Percentiles rank a stretch among this genome's conserved stretches.
Evolutionary conservation across 2,329 filamentous ascomycete genomes (phyloP).

Genomic region (Aspergillus proliferans): DNA sequence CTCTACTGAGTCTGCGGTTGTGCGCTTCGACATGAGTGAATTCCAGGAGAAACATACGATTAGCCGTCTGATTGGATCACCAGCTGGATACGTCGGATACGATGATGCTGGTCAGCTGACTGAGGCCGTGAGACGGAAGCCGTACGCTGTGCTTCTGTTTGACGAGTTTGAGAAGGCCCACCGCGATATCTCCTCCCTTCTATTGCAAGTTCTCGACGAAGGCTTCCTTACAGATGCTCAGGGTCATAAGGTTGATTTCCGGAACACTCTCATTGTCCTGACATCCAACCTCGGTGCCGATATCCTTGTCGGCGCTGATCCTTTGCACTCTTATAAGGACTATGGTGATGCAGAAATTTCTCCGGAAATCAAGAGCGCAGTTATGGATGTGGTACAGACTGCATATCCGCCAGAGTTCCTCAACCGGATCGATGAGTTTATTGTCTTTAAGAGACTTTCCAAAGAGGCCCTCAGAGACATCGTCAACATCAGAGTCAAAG

Average conservation of each 20-base stretch:
- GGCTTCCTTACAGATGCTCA: conserved; percentile 93
- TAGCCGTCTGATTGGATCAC: conserved; percentile 82
- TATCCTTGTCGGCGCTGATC: conserved; percentile 73
- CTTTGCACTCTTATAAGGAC: conserved; percentile 58
- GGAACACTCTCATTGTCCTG: conserved; percentile 92
- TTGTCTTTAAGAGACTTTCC: conserved; percentile 85
- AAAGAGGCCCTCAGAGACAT: conserved; percentile 76
- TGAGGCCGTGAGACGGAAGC: conserved; percentile 88
- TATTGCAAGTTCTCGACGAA: conserved; percentile 92
- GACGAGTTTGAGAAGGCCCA: conserved; percentile 99
- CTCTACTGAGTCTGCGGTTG: conserved; percentile 81
- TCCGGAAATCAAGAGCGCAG: conserved; percentile 65
- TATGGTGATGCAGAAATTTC: conserved; percentile 63
- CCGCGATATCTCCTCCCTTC: conserved; percentile 82
- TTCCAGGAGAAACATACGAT: conserved; percentile 98
- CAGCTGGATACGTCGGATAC: conserved; percentile 92
- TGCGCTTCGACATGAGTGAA: conserved; percentile 96
- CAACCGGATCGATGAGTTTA: conserved; percentile 94
- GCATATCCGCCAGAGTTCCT: conserved; percentile 86
- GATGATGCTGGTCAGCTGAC: conserved; percentile 95
- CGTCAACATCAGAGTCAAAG: conserved; percentile 81
- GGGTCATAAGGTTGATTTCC: conserved; percentile 93
- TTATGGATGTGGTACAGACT: conserved; percentile 78
- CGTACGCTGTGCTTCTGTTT: conserved; percentile 88
- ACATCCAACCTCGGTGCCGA: conserved; percentile 93